phyloP scores from a whole-genome alignment of 768 basidiomycete genomes.

The Infundibulicybe gibba region DNA sequence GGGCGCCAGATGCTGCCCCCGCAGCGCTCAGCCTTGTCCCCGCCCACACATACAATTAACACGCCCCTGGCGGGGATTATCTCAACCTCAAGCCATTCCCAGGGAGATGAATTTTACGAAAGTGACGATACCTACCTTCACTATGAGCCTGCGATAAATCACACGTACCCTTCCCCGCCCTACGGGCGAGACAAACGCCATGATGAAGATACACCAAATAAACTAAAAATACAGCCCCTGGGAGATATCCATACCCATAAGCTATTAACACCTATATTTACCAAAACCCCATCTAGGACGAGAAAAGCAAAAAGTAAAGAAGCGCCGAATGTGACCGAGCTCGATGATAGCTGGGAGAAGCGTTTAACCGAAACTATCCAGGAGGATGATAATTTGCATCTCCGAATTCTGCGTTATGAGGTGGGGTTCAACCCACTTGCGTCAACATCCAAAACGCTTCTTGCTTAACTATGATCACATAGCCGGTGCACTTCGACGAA shows the following conservation, averaged over 20 bases:
- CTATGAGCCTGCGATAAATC: conserved; percentile 20
- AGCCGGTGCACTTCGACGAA: conserved; percentile 59
- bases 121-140: conserved; percentile 28
- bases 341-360: conserved; percentile 38
- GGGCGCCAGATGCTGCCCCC: conserved; percentile 3
- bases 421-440: conserved; percentile 24
- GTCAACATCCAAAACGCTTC: not conserved
- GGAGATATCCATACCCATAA: no score
- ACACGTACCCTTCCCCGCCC: not conserved
- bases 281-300: conserved; percentile 6
- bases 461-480: not conserved
- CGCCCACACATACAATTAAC: not conserved
- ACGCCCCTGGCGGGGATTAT: no score
- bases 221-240: no score
- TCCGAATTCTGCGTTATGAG: conserved; percentile 64
- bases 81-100: not conserved
- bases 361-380: conserved; percentile 39
- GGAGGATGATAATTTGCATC: conserved; percentile 42
- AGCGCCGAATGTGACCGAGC: conserved; percentile 15
- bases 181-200: not conserved
- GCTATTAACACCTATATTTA: not conserved
- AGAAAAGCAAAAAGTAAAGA: conserved; percentile 9
- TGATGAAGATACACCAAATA: no score
- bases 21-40: conserved; percentile 4
- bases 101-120: conserved; percentile 7